phyloP scores from a whole-genome alignment of 352 stramenopile genomes.

The Phytophthora megakarya region DNA sequence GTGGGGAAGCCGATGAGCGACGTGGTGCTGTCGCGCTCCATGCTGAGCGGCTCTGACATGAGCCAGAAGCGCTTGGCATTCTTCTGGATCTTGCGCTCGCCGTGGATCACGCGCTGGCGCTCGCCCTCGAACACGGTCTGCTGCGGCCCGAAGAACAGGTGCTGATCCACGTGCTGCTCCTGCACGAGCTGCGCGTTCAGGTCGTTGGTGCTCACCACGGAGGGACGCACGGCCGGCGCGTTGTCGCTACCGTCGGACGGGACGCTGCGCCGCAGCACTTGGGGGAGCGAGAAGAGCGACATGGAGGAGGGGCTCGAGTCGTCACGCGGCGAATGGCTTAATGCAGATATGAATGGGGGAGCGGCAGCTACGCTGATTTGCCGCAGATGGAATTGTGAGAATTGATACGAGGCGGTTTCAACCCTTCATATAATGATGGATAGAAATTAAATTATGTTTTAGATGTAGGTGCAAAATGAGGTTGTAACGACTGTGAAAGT shows the following conservation, averaged over 20 bases:
- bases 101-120: conserved; percentile 82
- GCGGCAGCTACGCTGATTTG: conserved; percentile 23
- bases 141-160: conserved; percentile 84
- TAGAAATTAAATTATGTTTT: not conserved
- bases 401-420: conserved; percentile 1
- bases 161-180: conserved; percentile 66
- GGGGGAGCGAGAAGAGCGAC: conserved; percentile 84
- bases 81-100: conserved; percentile 89
- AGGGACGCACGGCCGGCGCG: conserved; percentile 53
- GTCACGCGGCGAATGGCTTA: conserved; percentile 36
- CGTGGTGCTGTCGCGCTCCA: conserved; percentile 81
- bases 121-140: conserved; percentile 76
- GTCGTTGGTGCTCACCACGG: conserved; percentile 62
- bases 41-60: conserved; percentile 82
- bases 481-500: not conserved
- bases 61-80: conserved; percentile 83
- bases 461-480: not conserved
- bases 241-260: conserved; percentile 56
- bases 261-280: conserved; percentile 64
- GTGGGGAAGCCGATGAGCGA: conserved; percentile 69
- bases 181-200: conserved; percentile 78
- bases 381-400: conserved; percentile 1
- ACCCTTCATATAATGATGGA: conserved; percentile 7
- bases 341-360: conserved; percentile 29
- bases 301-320: conserved; percentile 35